Base-by-base conservation (phyloP, 176 grass and related monocot genomes). In the Zea mays region DNA sequence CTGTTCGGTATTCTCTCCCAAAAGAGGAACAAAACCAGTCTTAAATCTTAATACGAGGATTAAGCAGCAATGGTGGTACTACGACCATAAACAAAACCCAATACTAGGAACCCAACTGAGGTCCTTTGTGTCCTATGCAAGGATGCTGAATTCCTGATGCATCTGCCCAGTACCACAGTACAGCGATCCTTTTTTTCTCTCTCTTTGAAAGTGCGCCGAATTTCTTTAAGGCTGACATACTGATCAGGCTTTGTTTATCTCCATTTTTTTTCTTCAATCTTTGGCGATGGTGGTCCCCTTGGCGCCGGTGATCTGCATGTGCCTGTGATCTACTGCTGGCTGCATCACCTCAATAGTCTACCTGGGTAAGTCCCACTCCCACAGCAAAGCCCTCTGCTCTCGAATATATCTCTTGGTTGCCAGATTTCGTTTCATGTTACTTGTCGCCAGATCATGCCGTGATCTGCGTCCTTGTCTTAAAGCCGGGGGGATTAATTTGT, bases 141-240 rank as follows among this genome's bases (percentile, higher is more conserved):
- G 27, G 27, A 27, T 27, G 27, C 27, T 27, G 27, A 27, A 27
- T 27, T 27, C 27, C 27, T 27, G 27, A 27, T 27, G 27, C 27
- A 27, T 27, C 27, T 27, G 27, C 27, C 27, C 27, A 27, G 27
- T 27, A 27, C 3, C 40, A 41, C 40, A 5, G 27, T 27, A 27
- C 27, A 27, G 27, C 27, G 27, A 27, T 27, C 27, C 5, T 39
- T 3, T 34, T 62, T 20, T 58, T 60, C n/a, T 60, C 16, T 15
- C 63, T 42, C 8, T 17, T 55, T 84, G 55, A 71, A 79, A 76
- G 88, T 71, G 71, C 62, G 81, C 1, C 50, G 78, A 81, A 89
- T 88, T 91, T 88, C 75, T 27, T 61, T 71, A 88, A 81, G 73
- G 82, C 89, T 91, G 85, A 72, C 85, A 85, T 83, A 79, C 82